Base-by-base conservation (phyloP, 441 rosid species). In the Populus hybrid region DNA sequence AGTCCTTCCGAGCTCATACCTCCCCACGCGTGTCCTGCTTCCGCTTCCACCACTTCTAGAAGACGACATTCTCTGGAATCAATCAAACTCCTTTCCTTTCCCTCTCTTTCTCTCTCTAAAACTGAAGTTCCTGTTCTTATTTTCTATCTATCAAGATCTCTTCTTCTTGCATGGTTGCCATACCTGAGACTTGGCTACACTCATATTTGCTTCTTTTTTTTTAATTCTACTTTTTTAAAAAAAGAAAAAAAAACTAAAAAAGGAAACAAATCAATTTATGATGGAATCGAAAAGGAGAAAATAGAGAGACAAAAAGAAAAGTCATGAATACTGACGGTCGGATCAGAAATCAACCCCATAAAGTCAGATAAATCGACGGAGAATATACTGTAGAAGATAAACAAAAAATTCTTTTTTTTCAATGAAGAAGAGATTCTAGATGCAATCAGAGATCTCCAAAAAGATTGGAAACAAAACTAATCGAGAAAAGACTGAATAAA, bases 111-210 rank as follows among this genome's bases (percentile, higher is more conserved):
- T 21, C 50, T 69, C 59, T 64, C 73, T 71, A 31, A 50, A 31
- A 59, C 29, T 74, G 70, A 21, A 21, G 21, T 3, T 24, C 59
- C 12, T 10, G 2, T 16, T 3, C 31, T 61, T 73, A 69, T 42
- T 73, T 61, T 24, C 20, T 24, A 42, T 69, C 26, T 75, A 82
- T 92, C 87, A 93, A 53, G 78, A 86, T 73, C 98, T 87, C 95
- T 96, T 94, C 96, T 94, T 96, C 82, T 96, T 93, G 85, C 98
- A 94, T 10, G 99, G 98, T 80, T 96, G 99, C 99, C 99, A 96
- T 1, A 96, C 94, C 86, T 89, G 97, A 61, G 98, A 94, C 93
- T 96, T 96, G 18, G 82, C 86, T 45, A 93, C 87, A 73, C 90
- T 91, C 95, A 93, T 89, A 68, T 77, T 81, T 28, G 9, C 40